Evolutionary conservation across 257 asterid species (phyloP).

Genomic region (Nicotiana paniculata): DNA sequence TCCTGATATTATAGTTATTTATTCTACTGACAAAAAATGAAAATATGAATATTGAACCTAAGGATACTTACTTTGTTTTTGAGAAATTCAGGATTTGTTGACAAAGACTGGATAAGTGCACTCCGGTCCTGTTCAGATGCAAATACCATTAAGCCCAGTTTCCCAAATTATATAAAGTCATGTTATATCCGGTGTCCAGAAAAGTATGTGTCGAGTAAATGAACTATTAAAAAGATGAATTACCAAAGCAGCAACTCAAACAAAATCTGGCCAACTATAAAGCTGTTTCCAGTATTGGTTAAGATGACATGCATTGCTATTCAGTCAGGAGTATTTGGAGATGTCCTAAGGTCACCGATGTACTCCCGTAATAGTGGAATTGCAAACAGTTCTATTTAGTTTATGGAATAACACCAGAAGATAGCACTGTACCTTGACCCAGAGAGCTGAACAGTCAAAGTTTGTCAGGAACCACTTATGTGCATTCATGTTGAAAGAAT

Average conservation of each 20-base stretch:
- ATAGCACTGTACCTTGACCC: constrained; percentile 75
- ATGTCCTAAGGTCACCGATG: background rate
- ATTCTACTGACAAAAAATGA: background rate
- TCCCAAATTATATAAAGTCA: background rate
- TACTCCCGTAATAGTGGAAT: background rate
- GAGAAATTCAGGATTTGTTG: constrained; percentile 92
- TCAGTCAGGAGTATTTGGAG: background rate
- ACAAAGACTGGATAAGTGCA: constrained; percentile 74
- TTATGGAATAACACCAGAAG: constrained; percentile 1
- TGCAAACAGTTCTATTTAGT: background rate
- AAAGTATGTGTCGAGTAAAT: background rate
- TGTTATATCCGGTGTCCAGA: background rate
- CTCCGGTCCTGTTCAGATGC: constrained; percentile 59
- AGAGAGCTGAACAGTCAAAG: constrained; percentile 90
- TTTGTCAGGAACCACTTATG: constrained; percentile 96
- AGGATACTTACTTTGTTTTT: constrained; percentile 55
- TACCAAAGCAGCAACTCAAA: background rate
- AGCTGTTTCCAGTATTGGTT: background rate
- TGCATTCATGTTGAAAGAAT: constrained; percentile 94
- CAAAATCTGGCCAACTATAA: background rate
- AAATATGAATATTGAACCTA: background rate
- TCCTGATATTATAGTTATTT: background rate
- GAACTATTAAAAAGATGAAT: background rate
- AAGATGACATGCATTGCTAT: background rate
- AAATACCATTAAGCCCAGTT: background rate